These are phyloP conservation scores for Marsdenia floribunda DNA, from an alignment of 257 asterid genomes.

Conservation along the genomic window DNA sequence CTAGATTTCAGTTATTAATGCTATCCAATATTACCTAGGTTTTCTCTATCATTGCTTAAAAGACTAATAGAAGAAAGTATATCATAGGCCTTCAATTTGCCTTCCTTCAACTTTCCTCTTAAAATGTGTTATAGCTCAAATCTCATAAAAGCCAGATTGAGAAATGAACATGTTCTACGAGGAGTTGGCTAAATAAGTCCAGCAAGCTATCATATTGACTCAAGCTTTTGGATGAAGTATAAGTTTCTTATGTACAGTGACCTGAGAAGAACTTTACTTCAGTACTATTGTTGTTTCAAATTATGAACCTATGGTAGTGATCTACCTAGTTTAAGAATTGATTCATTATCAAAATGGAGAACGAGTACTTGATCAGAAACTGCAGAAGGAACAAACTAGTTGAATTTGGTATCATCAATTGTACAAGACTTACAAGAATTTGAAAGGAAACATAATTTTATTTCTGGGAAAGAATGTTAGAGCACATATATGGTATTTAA, in stretches of 20 bases:
- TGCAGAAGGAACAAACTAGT: not conserved
- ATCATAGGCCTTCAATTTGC: not conserved
- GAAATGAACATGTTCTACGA: not conserved
- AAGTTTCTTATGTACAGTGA: not conserved
- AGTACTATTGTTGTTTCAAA: not conserved
- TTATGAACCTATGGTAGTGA: not conserved
- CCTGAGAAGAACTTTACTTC: not conserved
- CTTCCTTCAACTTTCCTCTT: not conserved
- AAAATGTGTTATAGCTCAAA: not conserved
- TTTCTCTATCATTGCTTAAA: not conserved
- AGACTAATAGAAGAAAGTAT: not conserved
- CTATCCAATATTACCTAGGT: not conserved
- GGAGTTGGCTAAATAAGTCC: not conserved
- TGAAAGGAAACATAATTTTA: not conserved
- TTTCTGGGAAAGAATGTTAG: not conserved
- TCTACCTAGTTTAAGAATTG: not conserved
- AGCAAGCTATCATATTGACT: not conserved
- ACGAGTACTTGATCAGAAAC: not conserved
- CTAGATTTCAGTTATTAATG: not conserved
- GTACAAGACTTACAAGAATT: not conserved
- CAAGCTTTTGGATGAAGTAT: not conserved
- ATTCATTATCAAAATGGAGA: not conserved
- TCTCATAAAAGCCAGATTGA: not conserved
- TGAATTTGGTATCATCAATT: not conserved
- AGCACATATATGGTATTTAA: not conserved